Percentiles rank a stretch among this genome's conserved stretches.
Evolutionary conservation across 208 protist genomes (phyloP).

Genomic region (Phytomonas serpens): DNA sequence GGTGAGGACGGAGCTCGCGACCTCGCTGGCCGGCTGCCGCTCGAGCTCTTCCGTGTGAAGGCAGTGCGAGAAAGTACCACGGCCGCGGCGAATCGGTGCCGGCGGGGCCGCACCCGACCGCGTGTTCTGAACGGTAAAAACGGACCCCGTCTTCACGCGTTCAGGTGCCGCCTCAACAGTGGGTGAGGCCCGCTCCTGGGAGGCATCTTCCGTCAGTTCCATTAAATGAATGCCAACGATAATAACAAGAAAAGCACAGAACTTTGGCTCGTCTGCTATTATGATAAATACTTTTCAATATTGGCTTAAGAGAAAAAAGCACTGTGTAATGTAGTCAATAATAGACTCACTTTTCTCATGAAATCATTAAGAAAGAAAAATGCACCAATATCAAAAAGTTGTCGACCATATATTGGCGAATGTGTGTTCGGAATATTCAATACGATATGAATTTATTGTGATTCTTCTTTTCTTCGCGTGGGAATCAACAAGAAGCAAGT

Average conservation of each 20-base stretch:
- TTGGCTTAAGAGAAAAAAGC: not conserved
- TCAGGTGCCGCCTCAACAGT: not conserved
- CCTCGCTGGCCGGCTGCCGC: constrained; percentile 17
- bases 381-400: not conserved
- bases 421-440: not conserved
- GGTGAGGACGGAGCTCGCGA: constrained; percentile 40
- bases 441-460: not conserved
- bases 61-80: constrained; percentile 54
- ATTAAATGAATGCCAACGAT: not conserved
- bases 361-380: not conserved
- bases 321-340: not conserved
- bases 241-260: not conserved
- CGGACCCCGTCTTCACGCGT: not conserved
- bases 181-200: not conserved
- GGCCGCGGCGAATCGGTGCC: constrained; percentile 44
- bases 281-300: not conserved
- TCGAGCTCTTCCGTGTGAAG: constrained; percentile 60
- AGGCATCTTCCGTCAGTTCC: not conserved
- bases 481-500: not conserved
- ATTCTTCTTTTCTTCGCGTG: constrained; percentile 2
- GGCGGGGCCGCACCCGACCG: constrained; percentile 9
- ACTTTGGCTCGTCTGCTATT: not conserved
- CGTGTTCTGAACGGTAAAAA: constrained; percentile 3
- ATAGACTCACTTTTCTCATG: not conserved
- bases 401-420: not conserved